Base-by-base conservation (phyloP, 164 flowering plant species). In the Chimonanthus praecox region DNA sequence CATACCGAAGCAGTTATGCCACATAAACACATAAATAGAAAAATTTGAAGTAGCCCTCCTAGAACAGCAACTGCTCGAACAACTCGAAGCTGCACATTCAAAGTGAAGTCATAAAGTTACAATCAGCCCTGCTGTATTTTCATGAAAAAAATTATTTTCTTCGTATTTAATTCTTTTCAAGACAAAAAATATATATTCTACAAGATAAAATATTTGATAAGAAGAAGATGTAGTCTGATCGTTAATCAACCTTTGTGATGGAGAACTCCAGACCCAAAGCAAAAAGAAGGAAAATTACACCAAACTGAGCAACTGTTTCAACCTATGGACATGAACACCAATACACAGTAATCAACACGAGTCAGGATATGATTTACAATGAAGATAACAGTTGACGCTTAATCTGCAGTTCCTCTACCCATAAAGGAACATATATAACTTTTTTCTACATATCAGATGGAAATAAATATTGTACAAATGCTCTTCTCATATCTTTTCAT, bases 271-370 rank as follows among this genome's bases (percentile, higher is more conserved):
- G 80, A 60, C 99, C 99, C 82, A 96, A 73, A 4, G 98, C 99
- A 84, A 96, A 93, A 74, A 95, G 96, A 82, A 95, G 98, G 84
- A 95, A 95, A 75, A 95, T 89, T 3, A 95, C 99, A 72, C 99
- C 99, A 86, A 95, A 95, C 71, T 95, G 99, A 74, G 99, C 99
- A 75, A 95, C 99, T 15, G 99, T 95, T 85, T 93, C 99, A 78
- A 95, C 99, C 99, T 95, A 82, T 58, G 79, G 11, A 47, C 49
- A 78, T 54, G 62, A 72, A 68, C 65, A 76, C 54, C 13, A 76
- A 48, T 69, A 69, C 2, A 20, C 47, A 66, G 5, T 18, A 66
- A 33, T 45, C 13, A 66, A 66, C 13, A 66, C 43, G 11, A 63
- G 20, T 18, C 4, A 15, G 15, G 15, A 54, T 54, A 54, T 54